Evolutionary conservation across 176 grass and related monocot species (phyloP).

Genomic region (Alloteropsis semialata): DNA sequence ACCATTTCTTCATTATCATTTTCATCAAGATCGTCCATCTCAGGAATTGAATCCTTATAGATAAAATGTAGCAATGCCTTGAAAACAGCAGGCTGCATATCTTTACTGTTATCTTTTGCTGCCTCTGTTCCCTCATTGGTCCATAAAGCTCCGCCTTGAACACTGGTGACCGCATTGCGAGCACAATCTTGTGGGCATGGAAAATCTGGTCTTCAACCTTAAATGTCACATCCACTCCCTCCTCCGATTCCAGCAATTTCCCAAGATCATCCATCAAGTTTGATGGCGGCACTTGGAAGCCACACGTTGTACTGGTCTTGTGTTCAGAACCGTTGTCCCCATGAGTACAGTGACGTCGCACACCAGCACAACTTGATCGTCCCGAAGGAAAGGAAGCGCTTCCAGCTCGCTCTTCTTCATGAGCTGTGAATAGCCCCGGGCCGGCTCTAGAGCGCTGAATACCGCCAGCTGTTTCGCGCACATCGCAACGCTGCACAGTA

Average conservation of each 20-base stretch:
- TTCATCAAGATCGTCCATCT: neutral
- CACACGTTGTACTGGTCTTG: neutral
- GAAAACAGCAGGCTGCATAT: neutral
- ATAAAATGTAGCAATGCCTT: neutral
- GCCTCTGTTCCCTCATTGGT: neutral
- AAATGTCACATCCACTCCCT: no score
- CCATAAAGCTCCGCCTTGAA: neutral
- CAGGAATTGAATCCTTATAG: neutral
- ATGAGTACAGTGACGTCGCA: neutral
- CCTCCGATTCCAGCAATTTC: no score
- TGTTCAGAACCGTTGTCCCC: neutral
- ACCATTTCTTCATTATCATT: neutral
- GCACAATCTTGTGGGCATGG: no score
- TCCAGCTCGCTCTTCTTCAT: neutral
- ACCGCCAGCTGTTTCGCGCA: no score
- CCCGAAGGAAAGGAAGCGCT: neutral
- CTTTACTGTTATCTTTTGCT: neutral
- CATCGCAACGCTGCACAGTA: neutral
- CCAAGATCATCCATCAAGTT: no score
- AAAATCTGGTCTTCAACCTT: no score
- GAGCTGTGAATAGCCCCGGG: neutral
- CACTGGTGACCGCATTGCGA: no score
- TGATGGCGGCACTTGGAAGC: neutral
- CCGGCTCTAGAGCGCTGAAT: neutral
- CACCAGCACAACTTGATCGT: neutral